Base-by-base conservation (phyloP, 306 rosid genomes). In the Quercus dentata region DNA sequence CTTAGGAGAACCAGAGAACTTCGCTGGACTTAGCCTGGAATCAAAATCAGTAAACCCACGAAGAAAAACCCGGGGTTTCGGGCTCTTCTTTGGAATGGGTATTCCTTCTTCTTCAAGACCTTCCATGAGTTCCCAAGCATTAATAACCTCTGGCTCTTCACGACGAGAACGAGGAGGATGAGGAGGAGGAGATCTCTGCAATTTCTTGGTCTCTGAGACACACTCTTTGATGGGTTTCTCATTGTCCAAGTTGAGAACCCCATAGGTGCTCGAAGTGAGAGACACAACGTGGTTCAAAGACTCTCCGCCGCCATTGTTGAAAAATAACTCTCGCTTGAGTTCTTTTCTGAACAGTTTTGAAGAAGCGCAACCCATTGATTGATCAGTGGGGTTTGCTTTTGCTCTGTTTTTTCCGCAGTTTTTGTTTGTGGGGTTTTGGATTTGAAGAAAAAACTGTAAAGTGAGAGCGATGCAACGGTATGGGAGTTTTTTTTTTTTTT, bases 101-200 rank as follows among this genome's bases (percentile, higher is more conserved):
- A 83, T 76, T 61, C 84, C 97, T 13, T 93, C 99, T 86, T 96
- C 99, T 86, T 96, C 99, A 3, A 96, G 92, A 28, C 87, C 99
- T 56, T 96, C 97, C 99, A 96, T 96, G 74, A 96, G 93, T 84
- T 96, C 99, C 98, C 99, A 96, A 25, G 97, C 87, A 41, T 93
- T 92, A 79, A 93, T 92, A 2, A 91, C 86, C 70, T 96, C 98
- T 8, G 88, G 86, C 25, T 79, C 86, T 52, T 87, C 81, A 3
- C 62, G 84, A 2, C 54, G 54, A 49, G 54, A 49, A 49, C 54
- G 54, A 49, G 54, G 54, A 8, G 73, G 74, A 49, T 13, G 4
- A 49, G 54, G 54, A 14, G 73, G 74, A 1, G 94, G 85, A 1
- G 88, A 86, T 6, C 56, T 51, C 77, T 79, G 49, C 7, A 21